Base-by-base conservation (phyloP, 2,329 filamentous ascomycete species). In the Pseudodiploospora longispora region DNA sequence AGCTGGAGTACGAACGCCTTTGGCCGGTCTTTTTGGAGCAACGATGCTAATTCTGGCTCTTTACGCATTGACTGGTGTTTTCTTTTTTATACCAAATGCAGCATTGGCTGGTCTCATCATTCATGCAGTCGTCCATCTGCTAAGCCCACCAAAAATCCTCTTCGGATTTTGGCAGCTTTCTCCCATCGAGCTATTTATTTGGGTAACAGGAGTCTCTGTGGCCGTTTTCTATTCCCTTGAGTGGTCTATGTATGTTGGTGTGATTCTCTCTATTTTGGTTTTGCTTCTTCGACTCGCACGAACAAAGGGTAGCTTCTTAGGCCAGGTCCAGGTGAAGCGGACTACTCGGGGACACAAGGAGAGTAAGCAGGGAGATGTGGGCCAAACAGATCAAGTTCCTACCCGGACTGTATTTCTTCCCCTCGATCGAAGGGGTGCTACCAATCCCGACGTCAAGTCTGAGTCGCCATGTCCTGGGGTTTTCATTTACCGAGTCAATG, bases 161-260 rank as follows among this genome's bases (percentile, higher is more conserved):
- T 87, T 86, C 63, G 80, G 83, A 47, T 90, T 87, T 66, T 90
- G 85, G 85, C 74, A 78, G 36, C 76, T 87, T 0, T 85, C 83
- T 0, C 86, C 86, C 0, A 55, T 88, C 0, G 86, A 91, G 57
- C 77, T 85, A 1, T 47, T 84, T 36, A 85, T 90, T 55, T 91
- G 87, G 74, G 78, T 89, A 47, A 72, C 76, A 30, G 84, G 86
- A 54, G 83, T 90, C 6, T 60, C 86, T 9, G 53, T 74, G n/a
- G 69, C 69, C 32, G 57, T 75, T 31, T 74, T 76, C 50, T 65
- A 67, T 7, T 66, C 65, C 3, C 69, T 76, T 7, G 73, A 76
- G 50, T 67, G 66, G 5, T 70, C 69, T 5, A 75, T 76, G 37
- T 76, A 76, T 47, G 58, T 64, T 2, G 74, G 72, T 5, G 64